Percentiles rank a stretch among this genome's conserved stretches.
phyloP scores from a whole-genome alignment of 2,329 filamentous ascomycete genomes.

The Calycina herbarum region DNA sequence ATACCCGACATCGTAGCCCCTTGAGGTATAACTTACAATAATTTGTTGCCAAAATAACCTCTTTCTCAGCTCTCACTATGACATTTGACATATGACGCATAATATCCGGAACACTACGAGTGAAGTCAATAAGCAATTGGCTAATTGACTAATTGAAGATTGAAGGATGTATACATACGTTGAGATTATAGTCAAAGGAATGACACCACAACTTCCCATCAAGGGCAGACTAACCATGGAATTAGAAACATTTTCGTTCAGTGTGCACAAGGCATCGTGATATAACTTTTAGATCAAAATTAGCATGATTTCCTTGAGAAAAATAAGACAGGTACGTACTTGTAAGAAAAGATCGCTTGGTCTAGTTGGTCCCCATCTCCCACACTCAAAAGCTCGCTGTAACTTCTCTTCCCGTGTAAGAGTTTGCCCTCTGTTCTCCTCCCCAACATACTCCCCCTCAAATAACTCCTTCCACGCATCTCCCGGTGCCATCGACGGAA shows the following conservation, averaged over 20 bases:
- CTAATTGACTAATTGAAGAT: not conserved
- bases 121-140: slow-evolving; percentile 21
- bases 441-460: slow-evolving; percentile 24
- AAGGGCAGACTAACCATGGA: slow-evolving; percentile 56
- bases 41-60: slow-evolving; percentile 74
- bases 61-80: slow-evolving; percentile 69
- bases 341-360: slow-evolving; percentile 69
- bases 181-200: slow-evolving; percentile 68
- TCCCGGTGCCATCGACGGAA: slow-evolving; percentile 53
- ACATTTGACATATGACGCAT: slow-evolving; percentile 73
- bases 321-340: slow-evolving; percentile 39
- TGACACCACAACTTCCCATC: slow-evolving; percentile 59
- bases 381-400: slow-evolving; percentile 57
- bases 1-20: not conserved
- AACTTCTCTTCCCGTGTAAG: slow-evolving; percentile 45
- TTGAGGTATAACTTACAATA: slow-evolving; percentile 41
- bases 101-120: slow-evolving; percentile 59
- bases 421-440: slow-evolving; percentile 13
- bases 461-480: slow-evolving; percentile 60
- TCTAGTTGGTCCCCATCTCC: slow-evolving; percentile 62
- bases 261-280: slow-evolving; percentile 26
- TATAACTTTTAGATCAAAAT: slow-evolving; percentile 20
- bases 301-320: not conserved
- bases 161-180: slow-evolving; percentile 39
- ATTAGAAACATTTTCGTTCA: slow-evolving; percentile 35